These are phyloP conservation scores for Articulospora tetracladia DNA, from an alignment of 495 filamentous ascomycete genomes.

Conservation along the genomic window DNA sequence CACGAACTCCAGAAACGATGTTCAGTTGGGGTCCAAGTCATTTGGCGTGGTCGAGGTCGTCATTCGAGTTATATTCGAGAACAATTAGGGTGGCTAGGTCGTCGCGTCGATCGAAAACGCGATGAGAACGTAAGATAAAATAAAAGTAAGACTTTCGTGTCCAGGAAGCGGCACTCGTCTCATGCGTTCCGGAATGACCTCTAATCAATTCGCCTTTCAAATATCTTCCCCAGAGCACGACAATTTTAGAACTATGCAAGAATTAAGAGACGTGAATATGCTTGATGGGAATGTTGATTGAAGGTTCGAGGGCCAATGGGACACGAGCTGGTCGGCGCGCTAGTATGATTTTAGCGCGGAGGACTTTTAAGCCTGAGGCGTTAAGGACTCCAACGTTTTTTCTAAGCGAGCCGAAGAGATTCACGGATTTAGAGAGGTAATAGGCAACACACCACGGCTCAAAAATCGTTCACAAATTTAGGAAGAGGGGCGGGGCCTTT, in stretches of 20 bases:
- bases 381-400: not conserved
- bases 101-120: conserved; percentile 13
- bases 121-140: not conserved
- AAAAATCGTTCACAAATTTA: conserved; percentile 10
- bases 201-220: no score
- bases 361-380: not conserved
- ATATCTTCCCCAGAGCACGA: no score
- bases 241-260: not conserved
- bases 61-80: not conserved
- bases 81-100: conserved; percentile 19
- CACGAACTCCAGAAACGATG: conserved; percentile 11
- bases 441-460: conserved; percentile 21
- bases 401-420: not conserved
- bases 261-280: not conserved
- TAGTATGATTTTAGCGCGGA: not conserved
- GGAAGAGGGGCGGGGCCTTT: conserved; percentile 19
- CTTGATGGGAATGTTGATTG: not conserved
- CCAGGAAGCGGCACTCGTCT: not conserved
- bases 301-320: not conserved
- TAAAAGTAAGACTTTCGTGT: not conserved
- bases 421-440: not conserved
- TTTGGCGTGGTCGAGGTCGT: conserved; percentile 1
- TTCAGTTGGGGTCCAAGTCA: conserved; percentile 14
- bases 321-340: not conserved
- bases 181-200: no score